Conservation (phyloP, 2,329 filamentous ascomycete genomes). For the Pseudopyrenochaeta lycopersici region DNA sequence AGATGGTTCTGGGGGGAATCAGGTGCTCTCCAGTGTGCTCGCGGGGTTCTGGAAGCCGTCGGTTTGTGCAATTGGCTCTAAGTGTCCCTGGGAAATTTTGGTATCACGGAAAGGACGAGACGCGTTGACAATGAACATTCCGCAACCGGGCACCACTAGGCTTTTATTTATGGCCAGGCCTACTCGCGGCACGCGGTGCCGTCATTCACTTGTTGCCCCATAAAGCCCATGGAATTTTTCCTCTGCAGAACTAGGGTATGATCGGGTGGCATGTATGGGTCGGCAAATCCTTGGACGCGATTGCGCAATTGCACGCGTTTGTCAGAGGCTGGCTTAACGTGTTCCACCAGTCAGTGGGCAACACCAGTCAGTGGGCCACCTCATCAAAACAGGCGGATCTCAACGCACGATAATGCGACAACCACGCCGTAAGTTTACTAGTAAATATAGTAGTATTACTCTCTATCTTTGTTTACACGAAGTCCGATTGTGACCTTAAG, state of each 20-base stretch:
- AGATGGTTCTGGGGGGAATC: slow-evolving; percentile 1
- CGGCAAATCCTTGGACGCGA: slow-evolving; percentile 46
- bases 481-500: too few species aligned
- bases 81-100: background rate
- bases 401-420: too few species aligned
- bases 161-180: slow-evolving; percentile 19
- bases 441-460: too few species aligned
- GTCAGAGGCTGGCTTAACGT: slow-evolving; percentile 20
- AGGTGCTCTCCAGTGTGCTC: background rate
- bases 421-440: too few species aligned
- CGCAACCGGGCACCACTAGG: slow-evolving; percentile 8
- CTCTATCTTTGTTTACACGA: too few species aligned
- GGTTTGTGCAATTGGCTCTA: background rate
- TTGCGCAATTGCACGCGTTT: slow-evolving; percentile 51
- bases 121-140: background rate
- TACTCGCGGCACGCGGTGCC: background rate
- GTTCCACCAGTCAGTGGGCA: too few species aligned
- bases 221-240: slow-evolving; percentile 10
- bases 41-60: background rate
- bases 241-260: slow-evolving; percentile 28
- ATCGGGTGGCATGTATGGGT: slow-evolving; percentile 33
- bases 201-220: slow-evolving; percentile 15
- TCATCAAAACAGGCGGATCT: too few species aligned
- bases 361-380: too few species aligned
- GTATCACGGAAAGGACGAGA: background rate